Evolutionary conservation across 2,329 filamentous ascomycete genomes (phyloP), one percentile per base, ranked within the genome.

Genomic region (Dothistroma pini): DNA sequence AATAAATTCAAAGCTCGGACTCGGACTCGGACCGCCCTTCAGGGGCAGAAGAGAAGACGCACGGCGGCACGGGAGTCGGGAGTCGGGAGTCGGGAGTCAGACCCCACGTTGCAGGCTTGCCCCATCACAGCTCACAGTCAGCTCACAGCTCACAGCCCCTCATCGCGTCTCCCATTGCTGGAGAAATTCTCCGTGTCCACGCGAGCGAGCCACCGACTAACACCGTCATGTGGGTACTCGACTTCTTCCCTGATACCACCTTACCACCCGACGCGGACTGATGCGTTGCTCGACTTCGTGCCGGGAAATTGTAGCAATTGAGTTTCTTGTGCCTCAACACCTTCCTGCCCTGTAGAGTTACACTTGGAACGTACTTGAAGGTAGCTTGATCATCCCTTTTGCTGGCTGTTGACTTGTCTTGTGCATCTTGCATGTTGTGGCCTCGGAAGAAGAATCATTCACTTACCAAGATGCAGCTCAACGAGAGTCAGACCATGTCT

Each of bases 401-500:
- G n/a, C n/a, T 19, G 32, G 14, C 29, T 12, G 9, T 25, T 49
- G 38, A 41, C 32, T 49, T 14, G 2, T 34, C 14, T 50, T 22
- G 21, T n/a, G 9, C 6, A 31, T 8, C 6, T 34, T 38, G 38
- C 47, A 19, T 16, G 1, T 57, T 50, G 8, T 22, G 55, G 7
- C 47, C 41, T 50, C 9, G 7, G 19, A 57, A 12, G 25, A n/a
- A 29, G 31, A 35, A 32, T 9, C 6, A 35, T 29, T 29, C 25
- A 35, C 51, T 53, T 21, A 53, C 51, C 22, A 60, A 41, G 29
- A 56, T 35, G 47, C 51, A 56, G 58, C 44, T 56, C 31, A 38
- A 41, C 44, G 53, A 52, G 25, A 29, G 22, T 21, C 51, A 2
- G 51, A 62, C 56, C 58, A 67, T 67, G 63, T 65, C 65, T 44